Conservation (phyloP, 768 basidiomycete genomes). For the Hygrocybe punicea region DNA sequence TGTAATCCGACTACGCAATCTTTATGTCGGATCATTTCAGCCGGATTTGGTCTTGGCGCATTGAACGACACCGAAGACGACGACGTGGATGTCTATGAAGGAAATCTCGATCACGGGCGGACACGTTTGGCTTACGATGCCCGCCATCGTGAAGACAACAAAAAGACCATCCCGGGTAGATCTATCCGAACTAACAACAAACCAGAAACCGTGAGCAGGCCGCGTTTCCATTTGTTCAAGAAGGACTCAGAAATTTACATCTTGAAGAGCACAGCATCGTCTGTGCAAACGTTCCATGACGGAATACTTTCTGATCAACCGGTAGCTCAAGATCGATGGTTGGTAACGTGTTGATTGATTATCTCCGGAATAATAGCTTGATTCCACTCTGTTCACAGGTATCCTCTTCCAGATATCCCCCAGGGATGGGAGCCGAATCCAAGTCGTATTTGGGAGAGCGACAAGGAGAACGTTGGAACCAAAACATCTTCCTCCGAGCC, state of each 20-base stretch:
- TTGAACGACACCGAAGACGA: conserved; percentile 94
- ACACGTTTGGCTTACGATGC: conserved; percentile 65
- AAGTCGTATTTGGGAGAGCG: conserved; percentile 60
- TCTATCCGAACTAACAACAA: conserved; percentile 17
- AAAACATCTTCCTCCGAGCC: conserved; percentile 16
- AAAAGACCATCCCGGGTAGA: conserved; percentile 43
- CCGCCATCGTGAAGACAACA: conserved; percentile 61
- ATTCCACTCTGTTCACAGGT: conserved; percentile 47
- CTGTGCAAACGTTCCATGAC: conserved; percentile 58
- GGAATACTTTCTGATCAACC: conserved; percentile 67
- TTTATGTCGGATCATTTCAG: conserved; percentile 34
- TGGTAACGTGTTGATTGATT: conserved; percentile 20
- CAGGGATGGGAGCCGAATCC: conserved; percentile 85
- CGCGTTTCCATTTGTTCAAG: background rate
- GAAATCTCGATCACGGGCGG: conserved; percentile 32
- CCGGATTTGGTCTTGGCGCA: conserved; percentile 85
- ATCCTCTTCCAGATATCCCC: conserved; percentile 78
- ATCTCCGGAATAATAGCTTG: background rate
- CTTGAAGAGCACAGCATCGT: conserved; percentile 34
- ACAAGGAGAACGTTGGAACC: conserved; percentile 46
- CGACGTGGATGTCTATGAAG: conserved; percentile 81
- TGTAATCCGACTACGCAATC: background rate
- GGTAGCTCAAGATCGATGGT: conserved; percentile 70
- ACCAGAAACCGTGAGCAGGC: conserved; percentile 27
- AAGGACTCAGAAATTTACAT: conserved; percentile 13